Conservation (phyloP, 345 rosid species). For the Abelmoschus esculentus region DNA sequence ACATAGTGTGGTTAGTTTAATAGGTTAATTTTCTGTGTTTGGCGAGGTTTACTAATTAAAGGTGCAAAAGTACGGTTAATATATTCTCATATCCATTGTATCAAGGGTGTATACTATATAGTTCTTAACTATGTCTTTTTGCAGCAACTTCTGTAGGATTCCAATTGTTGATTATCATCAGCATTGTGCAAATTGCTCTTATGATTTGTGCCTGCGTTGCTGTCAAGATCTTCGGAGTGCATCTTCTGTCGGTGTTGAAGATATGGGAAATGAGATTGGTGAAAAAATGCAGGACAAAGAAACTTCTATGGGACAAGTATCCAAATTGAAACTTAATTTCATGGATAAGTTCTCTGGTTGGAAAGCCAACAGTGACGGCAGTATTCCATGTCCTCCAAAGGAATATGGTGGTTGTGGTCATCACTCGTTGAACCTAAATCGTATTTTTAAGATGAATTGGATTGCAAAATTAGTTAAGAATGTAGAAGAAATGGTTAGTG, state of each 20-base stretch:
- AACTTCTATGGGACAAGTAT: constrained; percentile 16
- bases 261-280: constrained; percentile 20
- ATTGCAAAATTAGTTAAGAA: constrained; percentile 92
- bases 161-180: constrained; percentile 95
- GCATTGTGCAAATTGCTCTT: constrained; percentile 66
- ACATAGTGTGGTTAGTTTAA: neutral
- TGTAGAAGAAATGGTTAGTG: constrained; percentile 85
- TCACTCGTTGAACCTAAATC: constrained; percentile 54
- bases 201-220: constrained; percentile 83
- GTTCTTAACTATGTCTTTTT: constrained; percentile 16
- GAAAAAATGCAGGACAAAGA: constrained; percentile 29
- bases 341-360: constrained; percentile 63
- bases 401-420: constrained; percentile 80
- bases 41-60: constrained; percentile 5
- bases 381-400: constrained; percentile 86
- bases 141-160: constrained; percentile 87
- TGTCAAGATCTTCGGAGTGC: constrained; percentile 86
- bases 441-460: constrained; percentile 98
- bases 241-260: constrained; percentile 26
- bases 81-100: neutral
- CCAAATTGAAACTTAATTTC: constrained; percentile 39
- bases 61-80: neutral
- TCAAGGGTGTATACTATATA: neutral
- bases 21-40: neutral
- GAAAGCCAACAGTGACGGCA: constrained; percentile 77